Base-by-base conservation (phyloP, 495 filamentous ascomycete genomes). In the Tuber indicum region DNA sequence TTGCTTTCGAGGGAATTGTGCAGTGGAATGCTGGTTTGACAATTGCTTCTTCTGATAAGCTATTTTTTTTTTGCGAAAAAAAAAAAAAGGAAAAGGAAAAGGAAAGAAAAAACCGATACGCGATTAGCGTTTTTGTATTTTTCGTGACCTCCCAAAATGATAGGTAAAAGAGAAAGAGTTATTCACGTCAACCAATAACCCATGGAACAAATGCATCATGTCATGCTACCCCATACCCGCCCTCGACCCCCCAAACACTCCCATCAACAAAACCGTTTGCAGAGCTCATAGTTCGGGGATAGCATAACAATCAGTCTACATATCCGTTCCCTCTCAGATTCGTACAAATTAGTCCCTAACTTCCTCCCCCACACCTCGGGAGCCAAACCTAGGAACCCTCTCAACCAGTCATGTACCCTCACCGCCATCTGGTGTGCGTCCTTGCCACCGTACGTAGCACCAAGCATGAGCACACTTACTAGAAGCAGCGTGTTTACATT, bases 191-290 rank as follows among this genome's bases (percentile, higher is more conserved):
- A 89, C 89, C 19, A 89, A 81, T 17, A 90, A 84, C 41, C 87
- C 88, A 80, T 89, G 87, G 78, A 89, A 89, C 0, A 89, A 78
- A 81, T 89, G 88, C 7, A 86, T 86, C 73, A 85, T 86, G 70
- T 90, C 88, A 74, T 88, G 85, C 78, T 90, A 88, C 46, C 87
- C 86, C 32, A 87, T 86, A 0, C 88, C 88, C 1, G 88, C 88
- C 74, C 87, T 84, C 74, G 86, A 87, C 79, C 89, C 89, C 26
- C 89, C 88, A 78, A 89, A 90, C 47, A 88, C 88, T 76, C 89
- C 88, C 32, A 89, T 87, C n/a, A 90, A 82, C 72, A 90, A 83
- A 79, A 89, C 87, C 3, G 87, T 86, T 75, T 90, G 88, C 2
- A 89, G 81, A 26, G 88, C 86, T 87, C 88, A 89, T 0, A 89